Percentiles rank a stretch among this genome's conserved stretches.
Evolutionary conservation across 805 yeast genomes (phyloP).

Genomic region (Babjeviella inositovora): DNA sequence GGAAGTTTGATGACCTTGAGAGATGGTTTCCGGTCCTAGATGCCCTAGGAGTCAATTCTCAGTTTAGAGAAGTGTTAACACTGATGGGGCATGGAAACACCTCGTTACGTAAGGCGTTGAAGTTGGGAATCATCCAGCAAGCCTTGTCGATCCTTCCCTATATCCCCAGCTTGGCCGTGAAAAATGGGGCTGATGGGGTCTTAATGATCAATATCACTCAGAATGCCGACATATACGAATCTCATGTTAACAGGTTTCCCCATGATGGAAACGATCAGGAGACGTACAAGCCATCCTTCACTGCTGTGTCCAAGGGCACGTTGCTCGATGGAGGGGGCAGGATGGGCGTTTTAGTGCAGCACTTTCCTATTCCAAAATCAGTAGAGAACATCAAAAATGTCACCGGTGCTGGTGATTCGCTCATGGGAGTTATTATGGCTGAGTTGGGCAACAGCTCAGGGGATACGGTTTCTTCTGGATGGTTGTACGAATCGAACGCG

Average conservation of each 20-base stretch:
- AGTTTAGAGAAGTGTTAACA: constrained; percentile 25
- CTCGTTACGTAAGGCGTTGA: constrained; percentile 10
- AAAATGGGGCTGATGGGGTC: constrained; percentile 55
- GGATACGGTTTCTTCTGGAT: constrained; percentile 1
- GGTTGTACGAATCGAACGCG: constrained; percentile 2
- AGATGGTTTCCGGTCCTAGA: constrained; percentile 69
- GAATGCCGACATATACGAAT: constrained; percentile 7
- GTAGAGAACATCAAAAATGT: constrained; percentile 36
- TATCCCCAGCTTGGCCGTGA: constrained; percentile 47
- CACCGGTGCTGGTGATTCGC: constrained; percentile 83
- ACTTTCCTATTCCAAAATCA: constrained; percentile 27
- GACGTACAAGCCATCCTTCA: constrained; percentile 3
- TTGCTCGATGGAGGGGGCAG: constrained; percentile 5
- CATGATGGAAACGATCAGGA: no score
- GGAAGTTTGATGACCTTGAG: constrained; percentile 31
- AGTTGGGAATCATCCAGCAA: constrained; percentile 42
- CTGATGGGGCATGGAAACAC: constrained; percentile 6
- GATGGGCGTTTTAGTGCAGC: constrained; percentile 46
- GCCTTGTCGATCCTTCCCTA: constrained; percentile 63
- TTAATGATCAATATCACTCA: constrained; percentile 18
- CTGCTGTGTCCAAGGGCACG: constrained; percentile 5
- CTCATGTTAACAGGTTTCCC: constrained; percentile 6
- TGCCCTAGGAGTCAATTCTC: constrained; percentile 27
- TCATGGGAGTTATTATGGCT: constrained; percentile 48
- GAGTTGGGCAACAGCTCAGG: constrained; percentile 11